phyloP scores from a whole-genome alignment of 495 filamentous ascomycete genomes.

The Penicillium coprophilum region DNA sequence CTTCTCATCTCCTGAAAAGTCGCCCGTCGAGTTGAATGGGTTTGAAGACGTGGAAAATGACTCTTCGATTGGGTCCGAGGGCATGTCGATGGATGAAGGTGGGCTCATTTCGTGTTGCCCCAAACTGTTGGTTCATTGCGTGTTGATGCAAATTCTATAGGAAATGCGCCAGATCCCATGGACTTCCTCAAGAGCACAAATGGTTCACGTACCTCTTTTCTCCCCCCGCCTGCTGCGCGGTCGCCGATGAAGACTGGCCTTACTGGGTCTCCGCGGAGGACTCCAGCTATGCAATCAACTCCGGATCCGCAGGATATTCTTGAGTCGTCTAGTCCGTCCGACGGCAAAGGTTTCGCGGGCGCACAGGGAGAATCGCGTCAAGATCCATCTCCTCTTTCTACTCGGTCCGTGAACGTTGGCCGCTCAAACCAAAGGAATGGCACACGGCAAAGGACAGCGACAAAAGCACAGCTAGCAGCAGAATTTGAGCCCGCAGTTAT shows the following conservation, averaged over 20 bases:
- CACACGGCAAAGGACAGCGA: constrained; percentile 33
- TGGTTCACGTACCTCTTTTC: constrained; percentile 30
- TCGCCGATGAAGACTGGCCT: constrained; percentile 48
- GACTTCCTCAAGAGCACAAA: constrained; percentile 41
- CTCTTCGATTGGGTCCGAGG: constrained; percentile 41
- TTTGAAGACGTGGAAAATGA: constrained; percentile 29
- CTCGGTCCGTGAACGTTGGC: constrained; percentile 40
- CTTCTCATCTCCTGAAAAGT: constrained; percentile 83
- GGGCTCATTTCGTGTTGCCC: constrained; percentile 5
- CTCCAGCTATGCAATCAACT: constrained; percentile 43
- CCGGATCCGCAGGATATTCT: constrained; percentile 36
- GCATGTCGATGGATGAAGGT: constrained; percentile 53
- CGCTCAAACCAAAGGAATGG: constrained; percentile 40
- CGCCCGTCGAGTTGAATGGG: constrained; percentile 44
- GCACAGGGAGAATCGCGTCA: constrained; percentile 25
- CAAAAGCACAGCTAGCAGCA: constrained; percentile 39
- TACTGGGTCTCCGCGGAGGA: constrained; percentile 43
- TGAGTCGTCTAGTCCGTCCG: constrained; percentile 41
- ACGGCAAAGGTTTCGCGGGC: constrained; percentile 30
- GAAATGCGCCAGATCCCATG: constrained; percentile 43
- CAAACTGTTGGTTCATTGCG: background rate
- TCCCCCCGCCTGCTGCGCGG: constrained; percentile 38
- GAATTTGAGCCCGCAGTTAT: constrained; percentile 19
- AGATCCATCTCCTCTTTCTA: constrained; percentile 37
- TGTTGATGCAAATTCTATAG: constrained; percentile 25